phyloP scores from a whole-genome alignment of 192 early-diverging fungal genomes.

The Coemansia sp. region DNA sequence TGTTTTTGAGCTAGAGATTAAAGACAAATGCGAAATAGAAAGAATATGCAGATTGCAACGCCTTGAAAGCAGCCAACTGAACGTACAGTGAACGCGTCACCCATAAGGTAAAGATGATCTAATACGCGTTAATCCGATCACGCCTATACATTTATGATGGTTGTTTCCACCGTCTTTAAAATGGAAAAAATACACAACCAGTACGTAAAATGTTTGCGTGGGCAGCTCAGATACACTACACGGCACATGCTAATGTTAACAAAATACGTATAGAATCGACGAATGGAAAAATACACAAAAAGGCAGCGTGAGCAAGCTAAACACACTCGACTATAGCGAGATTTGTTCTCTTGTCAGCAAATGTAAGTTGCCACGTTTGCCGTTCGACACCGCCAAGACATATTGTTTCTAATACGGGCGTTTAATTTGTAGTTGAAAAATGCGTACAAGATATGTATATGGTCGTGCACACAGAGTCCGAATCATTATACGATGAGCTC shows the following conservation, averaged over 20 bases:
- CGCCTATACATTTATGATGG: neutral
- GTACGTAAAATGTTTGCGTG: neutral
- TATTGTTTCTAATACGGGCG: neutral
- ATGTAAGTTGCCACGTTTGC: neutral
- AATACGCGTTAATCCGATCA: slow-evolving; percentile 10
- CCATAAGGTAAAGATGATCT: slow-evolving; percentile 17
- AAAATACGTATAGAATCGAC: neutral
- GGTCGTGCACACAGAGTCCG: neutral
- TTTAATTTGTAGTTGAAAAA: slow-evolving; percentile 23
- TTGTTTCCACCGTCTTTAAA: neutral
- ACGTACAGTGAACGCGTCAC: slow-evolving; percentile 21
- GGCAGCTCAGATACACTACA: neutral
- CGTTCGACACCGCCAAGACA: neutral
- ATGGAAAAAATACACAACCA: slow-evolving; percentile 3
- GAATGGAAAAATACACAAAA: slow-evolving; percentile 2
- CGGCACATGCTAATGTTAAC: neutral
- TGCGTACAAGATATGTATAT: slow-evolving; percentile 31
- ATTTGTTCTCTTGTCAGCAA: neutral
- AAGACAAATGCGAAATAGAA: neutral
- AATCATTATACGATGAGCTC: neutral
- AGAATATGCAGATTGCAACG: neutral
- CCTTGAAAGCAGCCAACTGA: neutral
- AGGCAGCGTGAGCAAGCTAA: slow-evolving; percentile 8
- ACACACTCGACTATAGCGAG: neutral
- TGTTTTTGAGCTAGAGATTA: too few relatives aligned